Evolutionary conservation across 768 basidiomycete species (phyloP).

Genomic region (Naganishia friedmannii): DNA sequence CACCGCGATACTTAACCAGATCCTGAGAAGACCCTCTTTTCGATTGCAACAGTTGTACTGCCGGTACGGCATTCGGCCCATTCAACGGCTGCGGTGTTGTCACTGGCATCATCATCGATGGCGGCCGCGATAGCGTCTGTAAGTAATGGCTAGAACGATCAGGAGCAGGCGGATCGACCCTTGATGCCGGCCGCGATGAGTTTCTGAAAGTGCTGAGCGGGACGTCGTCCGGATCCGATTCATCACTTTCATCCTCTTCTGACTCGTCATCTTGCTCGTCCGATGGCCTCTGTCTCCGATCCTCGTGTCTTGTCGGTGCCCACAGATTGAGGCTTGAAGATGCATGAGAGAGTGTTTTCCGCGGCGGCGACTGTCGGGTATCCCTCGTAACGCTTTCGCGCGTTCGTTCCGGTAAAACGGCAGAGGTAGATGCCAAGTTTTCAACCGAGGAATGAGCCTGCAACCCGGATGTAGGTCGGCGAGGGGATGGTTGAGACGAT

Average conservation of each 20-base stretch:
- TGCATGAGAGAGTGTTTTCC: not conserved
- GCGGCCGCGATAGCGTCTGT: not conserved
- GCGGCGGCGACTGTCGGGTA: not conserved
- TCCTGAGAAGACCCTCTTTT: not conserved
- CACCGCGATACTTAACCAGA: conserved; percentile 1
- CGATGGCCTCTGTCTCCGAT: not conserved
- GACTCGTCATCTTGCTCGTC: not conserved
- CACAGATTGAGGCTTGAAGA: conserved; percentile 2
- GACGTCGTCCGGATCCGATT: not conserved
- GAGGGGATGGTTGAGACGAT: not conserved
- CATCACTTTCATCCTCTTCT: not conserved
- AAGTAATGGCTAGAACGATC: not conserved
- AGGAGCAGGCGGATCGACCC: too few species aligned
- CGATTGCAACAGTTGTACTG: not conserved
- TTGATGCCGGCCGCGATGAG: not conserved
- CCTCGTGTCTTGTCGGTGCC: not conserved
- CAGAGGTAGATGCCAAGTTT: not conserved
- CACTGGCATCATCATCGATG: conserved; percentile 1
- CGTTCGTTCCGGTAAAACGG: not conserved
- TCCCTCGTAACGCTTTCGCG: not conserved
- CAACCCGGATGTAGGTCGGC: not conserved
- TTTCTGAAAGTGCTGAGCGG: conserved; percentile 7
- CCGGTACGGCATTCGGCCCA: not conserved
- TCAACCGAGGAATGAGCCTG: not conserved
- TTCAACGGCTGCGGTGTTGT: conserved; percentile 1